Conservation (phyloP, 2,329 filamentous ascomycete species). For the Aspergillus sclerotialis region DNA sequence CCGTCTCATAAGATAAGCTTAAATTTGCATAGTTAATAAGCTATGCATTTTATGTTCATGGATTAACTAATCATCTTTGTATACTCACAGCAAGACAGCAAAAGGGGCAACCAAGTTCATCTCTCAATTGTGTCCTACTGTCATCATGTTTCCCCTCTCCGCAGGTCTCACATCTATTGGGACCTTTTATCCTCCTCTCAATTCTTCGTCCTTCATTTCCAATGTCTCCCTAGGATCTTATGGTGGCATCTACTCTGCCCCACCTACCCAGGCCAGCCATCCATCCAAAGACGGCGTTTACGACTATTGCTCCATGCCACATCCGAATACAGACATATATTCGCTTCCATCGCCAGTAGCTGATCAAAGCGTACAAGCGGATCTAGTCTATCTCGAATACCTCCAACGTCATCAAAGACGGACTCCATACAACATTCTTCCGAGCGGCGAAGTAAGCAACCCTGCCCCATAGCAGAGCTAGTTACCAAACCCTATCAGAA, state of each 20-base stretch:
- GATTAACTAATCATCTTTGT: no score
- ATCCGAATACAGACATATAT: conserved; percentile 28
- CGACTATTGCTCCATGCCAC: conserved; percentile 36
- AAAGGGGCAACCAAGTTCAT: no score
- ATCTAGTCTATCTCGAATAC: conserved; percentile 33
- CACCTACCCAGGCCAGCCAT: conserved; percentile 10
- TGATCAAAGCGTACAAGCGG: conserved; percentile 19
- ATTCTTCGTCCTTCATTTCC: conserved; percentile 30
- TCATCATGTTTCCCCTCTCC: background rate
- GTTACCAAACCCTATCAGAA: conserved; percentile 18
- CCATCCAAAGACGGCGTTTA: conserved; percentile 25
- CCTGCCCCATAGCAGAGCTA: background rate
- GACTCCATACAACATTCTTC: conserved; percentile 34
- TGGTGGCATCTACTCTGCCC: conserved; percentile 29
- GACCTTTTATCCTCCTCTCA: conserved; percentile 33
- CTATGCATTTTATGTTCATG: no score
- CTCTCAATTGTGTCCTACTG: background rate
- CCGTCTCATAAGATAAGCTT: background rate
- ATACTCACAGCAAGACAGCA: no score
- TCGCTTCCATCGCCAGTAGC: conserved; percentile 20
- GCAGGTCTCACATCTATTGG: conserved; percentile 1
- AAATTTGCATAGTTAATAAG: no score
- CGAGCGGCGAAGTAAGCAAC: conserved; percentile 27
- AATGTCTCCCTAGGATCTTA: conserved; percentile 29
- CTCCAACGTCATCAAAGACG: conserved; percentile 33